These are phyloP conservation scores for Trichaptum fuscoviolaceum DNA, from an alignment of 768 basidiomycete species.

Conservation along the genomic window DNA sequence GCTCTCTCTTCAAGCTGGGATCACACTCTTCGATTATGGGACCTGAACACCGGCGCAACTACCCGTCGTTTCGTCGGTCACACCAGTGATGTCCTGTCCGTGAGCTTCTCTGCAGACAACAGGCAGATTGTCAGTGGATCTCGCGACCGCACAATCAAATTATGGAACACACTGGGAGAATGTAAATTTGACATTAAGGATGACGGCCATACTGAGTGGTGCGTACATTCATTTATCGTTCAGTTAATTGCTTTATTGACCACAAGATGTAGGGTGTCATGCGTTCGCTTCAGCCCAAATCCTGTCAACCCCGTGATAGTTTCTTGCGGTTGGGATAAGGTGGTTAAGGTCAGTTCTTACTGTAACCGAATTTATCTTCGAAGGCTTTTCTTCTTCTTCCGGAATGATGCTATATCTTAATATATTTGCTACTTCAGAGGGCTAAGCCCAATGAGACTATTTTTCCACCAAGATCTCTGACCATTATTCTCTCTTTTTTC, in stretches of 20 bases:
- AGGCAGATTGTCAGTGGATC: slow-evolving; percentile 98
- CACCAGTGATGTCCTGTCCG: slow-evolving; percentile 95
- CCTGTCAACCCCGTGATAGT: slow-evolving; percentile 97
- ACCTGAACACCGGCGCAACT: slow-evolving; percentile 94
- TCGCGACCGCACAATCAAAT: slow-evolving; percentile 95
- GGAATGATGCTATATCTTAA: slow-evolving; percentile 33
- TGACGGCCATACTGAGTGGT: slow-evolving; percentile 97
- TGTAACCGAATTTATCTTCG: slow-evolving; percentile 1
- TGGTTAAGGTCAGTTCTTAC: slow-evolving; percentile 80
- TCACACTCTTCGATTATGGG: slow-evolving; percentile 99
- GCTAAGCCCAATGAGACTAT: slow-evolving; percentile 65
- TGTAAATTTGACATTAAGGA: slow-evolving; percentile 99
- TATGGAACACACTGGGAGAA: slow-evolving; percentile 99
- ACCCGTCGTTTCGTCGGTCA: slow-evolving; percentile 98
- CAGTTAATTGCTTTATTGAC: slow-evolving; percentile 9
- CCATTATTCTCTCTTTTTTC: slow-evolving; percentile 16
- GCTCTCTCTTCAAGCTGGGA: slow-evolving; percentile 99
- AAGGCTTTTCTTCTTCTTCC: slow-evolving; percentile 12
- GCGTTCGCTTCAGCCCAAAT: slow-evolving; percentile 99
- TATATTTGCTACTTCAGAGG: slow-evolving; percentile 70
- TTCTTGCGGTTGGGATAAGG: slow-evolving; percentile 99
- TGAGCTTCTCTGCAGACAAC: slow-evolving; percentile 99
- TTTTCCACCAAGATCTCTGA: slow-evolving; percentile 84
- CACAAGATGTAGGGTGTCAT: slow-evolving; percentile 73
- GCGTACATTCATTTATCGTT: slow-evolving; percentile 14